These are phyloP conservation scores for Albifimbria verrucaria DNA, from an alignment of 2,329 filamentous ascomycete genomes.

Conservation along the genomic window DNA sequence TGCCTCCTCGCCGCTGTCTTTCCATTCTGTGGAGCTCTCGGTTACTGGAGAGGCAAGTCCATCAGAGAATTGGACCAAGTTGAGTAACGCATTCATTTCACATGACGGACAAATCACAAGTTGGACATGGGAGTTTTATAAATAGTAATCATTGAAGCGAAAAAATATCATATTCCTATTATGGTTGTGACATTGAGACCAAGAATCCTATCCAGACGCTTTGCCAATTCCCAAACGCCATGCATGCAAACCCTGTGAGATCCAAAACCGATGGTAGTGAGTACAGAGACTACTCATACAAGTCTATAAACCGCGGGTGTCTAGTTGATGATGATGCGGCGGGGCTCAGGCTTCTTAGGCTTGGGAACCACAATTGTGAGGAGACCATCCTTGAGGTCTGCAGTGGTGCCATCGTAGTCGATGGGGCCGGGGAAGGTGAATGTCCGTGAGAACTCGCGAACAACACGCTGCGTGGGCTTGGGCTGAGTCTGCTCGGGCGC, in stretches of 20 bases:
- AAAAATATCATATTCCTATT: background rate
- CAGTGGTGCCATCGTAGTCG: conserved; percentile 60
- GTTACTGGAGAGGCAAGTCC: too few relatives aligned
- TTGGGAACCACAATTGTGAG: conserved; percentile 66
- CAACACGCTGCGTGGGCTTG: conserved; percentile 66
- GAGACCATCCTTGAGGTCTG: conserved; percentile 63
- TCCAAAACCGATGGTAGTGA: background rate
- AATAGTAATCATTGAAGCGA: too few relatives aligned
- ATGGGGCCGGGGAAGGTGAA: conserved; percentile 66
- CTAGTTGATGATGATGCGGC: conserved; percentile 55
- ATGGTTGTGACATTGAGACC: background rate
- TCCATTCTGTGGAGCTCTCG: too few relatives aligned
- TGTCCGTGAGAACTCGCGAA: conserved; percentile 64
- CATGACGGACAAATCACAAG: too few relatives aligned
- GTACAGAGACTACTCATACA: background rate
- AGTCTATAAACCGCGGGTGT: background rate
- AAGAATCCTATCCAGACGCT: background rate
- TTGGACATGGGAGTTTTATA: too few relatives aligned
- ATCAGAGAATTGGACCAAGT: too few relatives aligned
- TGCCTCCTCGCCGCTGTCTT: too few relatives aligned
- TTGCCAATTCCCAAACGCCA: background rate
- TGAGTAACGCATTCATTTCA: too few relatives aligned
- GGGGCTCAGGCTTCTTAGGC: conserved; percentile 54
- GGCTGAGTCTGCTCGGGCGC: conserved; percentile 50
- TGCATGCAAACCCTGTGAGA: background rate